Evolutionary conservation across 148 eudicot genomes (phyloP).

Genomic region (Chenopodium berlandieri): DNA sequence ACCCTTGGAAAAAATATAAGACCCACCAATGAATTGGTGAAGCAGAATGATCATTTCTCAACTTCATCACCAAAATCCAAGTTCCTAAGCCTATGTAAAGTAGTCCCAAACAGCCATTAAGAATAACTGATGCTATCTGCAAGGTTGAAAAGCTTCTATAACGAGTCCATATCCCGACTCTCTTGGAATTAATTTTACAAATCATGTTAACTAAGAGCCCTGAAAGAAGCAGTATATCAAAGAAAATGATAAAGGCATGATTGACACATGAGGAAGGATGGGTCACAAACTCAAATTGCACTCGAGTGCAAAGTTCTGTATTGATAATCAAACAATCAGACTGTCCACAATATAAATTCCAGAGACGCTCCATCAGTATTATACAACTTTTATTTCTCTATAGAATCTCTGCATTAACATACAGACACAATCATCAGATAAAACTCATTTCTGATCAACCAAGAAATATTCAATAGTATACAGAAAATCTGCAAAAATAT

Average conservation of each 20-base stretch:
- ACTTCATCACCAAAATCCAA: slow-evolving; percentile 31
- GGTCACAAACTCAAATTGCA: slow-evolving; percentile 33
- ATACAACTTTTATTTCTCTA: neutral
- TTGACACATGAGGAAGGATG: slow-evolving; percentile 72
- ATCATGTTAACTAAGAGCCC: slow-evolving; percentile 40
- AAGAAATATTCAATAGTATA: no score
- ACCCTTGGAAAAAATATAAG: slow-evolving; percentile 49
- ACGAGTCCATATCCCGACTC: slow-evolving; percentile 6
- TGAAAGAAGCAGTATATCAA: slow-evolving; percentile 54
- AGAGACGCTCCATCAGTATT: slow-evolving; percentile 28
- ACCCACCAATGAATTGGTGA: slow-evolving; percentile 62
- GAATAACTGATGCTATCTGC: slow-evolving; percentile 46
- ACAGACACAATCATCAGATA: neutral
- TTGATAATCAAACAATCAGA: slow-evolving; percentile 26
- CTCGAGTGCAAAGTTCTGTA: slow-evolving; percentile 30
- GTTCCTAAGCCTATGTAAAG: slow-evolving; percentile 22
- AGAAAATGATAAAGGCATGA: slow-evolving; percentile 50
- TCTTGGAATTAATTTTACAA: slow-evolving; percentile 35
- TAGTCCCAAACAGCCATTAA: slow-evolving; percentile 52
- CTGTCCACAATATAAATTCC: slow-evolving; percentile 33
- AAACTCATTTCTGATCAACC: no score
- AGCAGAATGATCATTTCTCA: slow-evolving; percentile 32
- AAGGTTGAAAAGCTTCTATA: slow-evolving; percentile 28
- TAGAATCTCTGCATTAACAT: slow-evolving; percentile 8
- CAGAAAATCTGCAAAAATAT: no score